phyloP scores from a whole-genome alignment of 495 filamentous ascomycete species.

The Thozetella sp. region DNA sequence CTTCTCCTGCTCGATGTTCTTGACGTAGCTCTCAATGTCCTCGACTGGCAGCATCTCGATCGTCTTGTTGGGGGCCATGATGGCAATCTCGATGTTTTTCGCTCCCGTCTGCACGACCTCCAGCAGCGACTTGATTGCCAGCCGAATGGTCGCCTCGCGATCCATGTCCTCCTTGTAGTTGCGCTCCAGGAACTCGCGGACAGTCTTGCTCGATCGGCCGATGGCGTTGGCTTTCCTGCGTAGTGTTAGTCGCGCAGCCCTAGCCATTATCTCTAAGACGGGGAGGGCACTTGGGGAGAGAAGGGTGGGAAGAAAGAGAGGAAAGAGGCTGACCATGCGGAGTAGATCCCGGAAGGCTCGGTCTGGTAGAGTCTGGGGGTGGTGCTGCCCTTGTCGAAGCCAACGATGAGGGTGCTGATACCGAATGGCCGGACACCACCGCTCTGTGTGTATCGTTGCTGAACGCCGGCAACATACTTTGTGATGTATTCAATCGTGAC shows the following conservation, averaged over 20 bases:
- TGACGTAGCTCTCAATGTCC: slow-evolving; percentile 94
- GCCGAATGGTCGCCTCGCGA: slow-evolving; percentile 91
- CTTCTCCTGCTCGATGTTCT: slow-evolving; percentile 98
- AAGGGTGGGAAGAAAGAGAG: background rate
- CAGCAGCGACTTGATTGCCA: slow-evolving; percentile 95
- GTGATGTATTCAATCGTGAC: slow-evolving; percentile 99
- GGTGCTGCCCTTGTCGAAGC: slow-evolving; percentile 90
- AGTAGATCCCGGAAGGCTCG: slow-evolving; percentile 97
- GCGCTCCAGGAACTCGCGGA: slow-evolving; percentile 95
- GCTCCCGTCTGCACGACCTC: slow-evolving; percentile 98
- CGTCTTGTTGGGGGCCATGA: slow-evolving; percentile 92
- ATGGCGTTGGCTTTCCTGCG: slow-evolving; percentile 98
- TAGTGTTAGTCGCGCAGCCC: background rate
- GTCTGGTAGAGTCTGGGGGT: slow-evolving; percentile 93
- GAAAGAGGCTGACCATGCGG: slow-evolving; percentile 98
- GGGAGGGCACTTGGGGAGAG: background rate
- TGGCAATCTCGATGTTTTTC: slow-evolving; percentile 99
- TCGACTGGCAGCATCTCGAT: slow-evolving; percentile 95
- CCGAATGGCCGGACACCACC: slow-evolving; percentile 97
- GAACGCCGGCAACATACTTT: slow-evolving; percentile 95
- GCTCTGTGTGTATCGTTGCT: slow-evolving; percentile 97
- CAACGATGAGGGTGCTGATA: slow-evolving; percentile 95
- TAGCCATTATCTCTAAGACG: slow-evolving; percentile 3
- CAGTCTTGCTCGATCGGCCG: slow-evolving; percentile 96
- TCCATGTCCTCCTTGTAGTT: slow-evolving; percentile 99